phyloP scores from a whole-genome alignment of 208 protist genomes.

The Strigomonas oncopelti region DNA sequence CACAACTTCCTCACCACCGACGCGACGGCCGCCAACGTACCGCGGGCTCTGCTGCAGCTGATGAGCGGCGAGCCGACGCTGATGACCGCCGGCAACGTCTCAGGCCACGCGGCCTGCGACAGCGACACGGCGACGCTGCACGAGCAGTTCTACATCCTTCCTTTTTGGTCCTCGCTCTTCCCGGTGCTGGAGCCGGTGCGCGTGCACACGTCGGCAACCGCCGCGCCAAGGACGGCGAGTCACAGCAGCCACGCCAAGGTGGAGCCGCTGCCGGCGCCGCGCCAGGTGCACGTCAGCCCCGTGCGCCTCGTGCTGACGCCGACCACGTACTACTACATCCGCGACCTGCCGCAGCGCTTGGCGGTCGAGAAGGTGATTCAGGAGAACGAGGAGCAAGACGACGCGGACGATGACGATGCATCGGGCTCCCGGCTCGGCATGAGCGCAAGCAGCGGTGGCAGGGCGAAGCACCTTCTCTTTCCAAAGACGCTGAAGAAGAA shows the following conservation, averaged over 20 bases:
- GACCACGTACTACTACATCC: conserved; percentile 19
- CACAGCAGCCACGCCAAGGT: background rate
- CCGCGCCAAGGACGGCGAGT: background rate
- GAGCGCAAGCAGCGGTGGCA: background rate
- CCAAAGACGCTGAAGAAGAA: background rate
- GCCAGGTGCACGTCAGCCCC: conserved; percentile 14
- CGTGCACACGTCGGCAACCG: background rate
- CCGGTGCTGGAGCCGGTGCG: background rate
- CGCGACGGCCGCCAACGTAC: too few species aligned
- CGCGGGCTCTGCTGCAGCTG: too few species aligned
- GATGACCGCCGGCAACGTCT: too few species aligned
- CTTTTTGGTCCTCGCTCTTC: background rate
- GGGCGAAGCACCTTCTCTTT: background rate
- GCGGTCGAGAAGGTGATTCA: background rate
- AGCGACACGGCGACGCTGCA: background rate
- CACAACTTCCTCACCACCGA: background rate
- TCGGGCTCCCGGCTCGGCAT: background rate
- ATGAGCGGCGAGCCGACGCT: too few species aligned
- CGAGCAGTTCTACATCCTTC: background rate
- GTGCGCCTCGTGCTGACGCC: conserved; percentile 24
- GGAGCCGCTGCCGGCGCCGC: background rate
- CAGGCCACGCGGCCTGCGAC: too few species aligned
- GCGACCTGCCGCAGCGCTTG: conserved; percentile 11
- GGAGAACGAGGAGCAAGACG: background rate
- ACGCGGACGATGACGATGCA: background rate